Base-by-base conservation (phyloP, 768 basidiomycete species). In the Paxillus involutus region DNA sequence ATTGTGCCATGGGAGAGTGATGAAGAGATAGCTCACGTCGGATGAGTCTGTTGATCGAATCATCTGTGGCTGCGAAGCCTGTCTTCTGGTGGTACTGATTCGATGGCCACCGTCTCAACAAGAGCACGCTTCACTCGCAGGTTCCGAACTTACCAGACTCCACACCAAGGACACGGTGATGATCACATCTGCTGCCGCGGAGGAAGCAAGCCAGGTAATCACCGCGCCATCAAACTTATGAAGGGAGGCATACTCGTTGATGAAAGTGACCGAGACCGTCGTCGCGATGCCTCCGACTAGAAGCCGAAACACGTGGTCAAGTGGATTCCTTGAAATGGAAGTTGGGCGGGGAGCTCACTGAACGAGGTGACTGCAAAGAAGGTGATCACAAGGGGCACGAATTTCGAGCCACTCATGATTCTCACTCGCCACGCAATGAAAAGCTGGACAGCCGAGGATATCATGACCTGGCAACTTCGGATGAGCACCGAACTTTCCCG, bases 401-500 rank as follows among this genome's bases (percentile, higher is more conserved):
- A 46, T 3, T 39, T 57, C 49, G 69, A 73, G 43, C 54, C 59
- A 6, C 68, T 73, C 47, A 77, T 56, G 12, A 75, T 59, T 24
- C 67, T 71, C 17, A 77, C 71, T 21, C 75, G 66, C 73, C 74
- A 76, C 6, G 77, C 76, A 44, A 79, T 79, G 59, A 81, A 82
- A 5, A 75, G 53, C 49, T 81, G 79, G 6, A 80, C 78, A 12
- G 73, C 58, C 6, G 69, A 55, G 1, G 75, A 30, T 6, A 30
- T 30, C 29, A 30, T 30, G 29, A 30, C 29, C 29, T 30, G 9
- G 1, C 5, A 30, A 30, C 29, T 30, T 30, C 29, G 9, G 29
- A 30, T 30, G 9, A 30, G 9, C 29, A 30, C 29, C 29, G 5
- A 29, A 30, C 29, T 30, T 30, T 30, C 29, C 29, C 29, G 29